Evolutionary conservation across 2,329 filamentous ascomycete species (phyloP).

Genomic region (Helotiales sp.): DNA sequence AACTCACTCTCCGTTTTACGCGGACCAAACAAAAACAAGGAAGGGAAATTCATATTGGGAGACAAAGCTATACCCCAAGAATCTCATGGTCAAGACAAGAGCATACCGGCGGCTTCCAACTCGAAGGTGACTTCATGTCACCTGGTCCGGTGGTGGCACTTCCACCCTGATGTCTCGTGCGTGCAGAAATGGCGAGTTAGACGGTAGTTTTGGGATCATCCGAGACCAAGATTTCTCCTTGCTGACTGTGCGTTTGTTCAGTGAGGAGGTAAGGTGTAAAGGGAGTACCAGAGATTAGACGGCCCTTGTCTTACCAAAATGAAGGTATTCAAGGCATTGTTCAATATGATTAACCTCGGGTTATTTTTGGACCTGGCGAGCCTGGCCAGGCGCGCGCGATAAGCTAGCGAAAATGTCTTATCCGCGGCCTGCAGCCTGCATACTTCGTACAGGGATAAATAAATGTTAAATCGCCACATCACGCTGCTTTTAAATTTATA

Average conservation of each 20-base stretch:
- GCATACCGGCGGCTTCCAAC: background rate
- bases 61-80: background rate
- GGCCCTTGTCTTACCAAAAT: background rate
- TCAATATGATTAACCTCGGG: background rate
- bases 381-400: too few species aligned
- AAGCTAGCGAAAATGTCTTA: background rate
- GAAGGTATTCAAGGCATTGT: background rate
- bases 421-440: background rate
- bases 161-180: slow-evolving; percentile 5
- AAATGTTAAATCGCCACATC: too few species aligned
- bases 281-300: too few species aligned
- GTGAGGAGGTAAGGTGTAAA: background rate
- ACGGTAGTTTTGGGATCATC: background rate
- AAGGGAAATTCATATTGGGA: background rate
- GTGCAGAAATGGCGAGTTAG: background rate
- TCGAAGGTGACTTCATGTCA: background rate
- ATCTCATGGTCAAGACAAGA: background rate
- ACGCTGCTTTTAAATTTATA: too few species aligned
- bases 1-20: background rate
- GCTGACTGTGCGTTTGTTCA: background rate
- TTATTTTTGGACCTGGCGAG: background rate
- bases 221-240: background rate
- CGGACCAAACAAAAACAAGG: background rate
- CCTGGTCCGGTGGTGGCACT: background rate
- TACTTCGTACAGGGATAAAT: too few species aligned